These are phyloP conservation scores for Crithidia mellificae DNA, from an alignment of 208 protist genomes.

Conservation along the genomic window DNA sequence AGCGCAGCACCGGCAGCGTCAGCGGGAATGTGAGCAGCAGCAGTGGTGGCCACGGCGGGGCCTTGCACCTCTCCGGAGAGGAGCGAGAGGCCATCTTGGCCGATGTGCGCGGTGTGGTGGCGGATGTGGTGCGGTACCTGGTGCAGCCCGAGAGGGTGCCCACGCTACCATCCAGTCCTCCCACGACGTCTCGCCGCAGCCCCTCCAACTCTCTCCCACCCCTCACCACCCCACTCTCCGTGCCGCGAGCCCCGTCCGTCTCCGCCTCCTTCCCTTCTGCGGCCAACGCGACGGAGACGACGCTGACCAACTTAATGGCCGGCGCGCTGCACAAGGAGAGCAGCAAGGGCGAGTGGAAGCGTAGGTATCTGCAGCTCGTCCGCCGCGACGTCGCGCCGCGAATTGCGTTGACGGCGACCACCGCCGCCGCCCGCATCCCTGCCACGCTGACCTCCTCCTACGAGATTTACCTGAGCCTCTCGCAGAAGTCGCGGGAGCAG, in stretches of 20 bases:
- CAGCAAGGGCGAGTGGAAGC: slow-evolving; percentile 22
- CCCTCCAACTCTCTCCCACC: slow-evolving; percentile 2
- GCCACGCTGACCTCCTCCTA: neutral
- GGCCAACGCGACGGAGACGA: slow-evolving; percentile 1
- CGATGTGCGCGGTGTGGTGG: slow-evolving; percentile 20
- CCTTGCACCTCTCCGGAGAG: slow-evolving; percentile 12
- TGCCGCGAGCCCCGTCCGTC: slow-evolving; percentile 10
- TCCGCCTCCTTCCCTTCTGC: neutral
- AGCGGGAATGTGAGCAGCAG: neutral
- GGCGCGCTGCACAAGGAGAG: slow-evolving; percentile 19
- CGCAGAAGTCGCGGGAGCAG: slow-evolving; percentile 14
- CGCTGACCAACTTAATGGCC: neutral
- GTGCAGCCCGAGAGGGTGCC: neutral
- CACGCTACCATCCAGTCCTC: neutral
- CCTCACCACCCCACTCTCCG: neutral
- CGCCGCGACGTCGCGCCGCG: slow-evolving; percentile 1
- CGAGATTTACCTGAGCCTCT: slow-evolving; percentile 15
- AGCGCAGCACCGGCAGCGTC: too few species aligned
- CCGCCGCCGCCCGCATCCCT: neutral
- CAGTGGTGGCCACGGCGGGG: neutral
- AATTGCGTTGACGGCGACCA: neutral
- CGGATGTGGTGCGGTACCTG: slow-evolving; percentile 17
- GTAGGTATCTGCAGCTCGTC: slow-evolving; percentile 21
- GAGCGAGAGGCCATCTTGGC: slow-evolving; percentile 10
- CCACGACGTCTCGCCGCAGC: neutral